A percentile compares a stretch with the other conserved stretches of the same genome.
phyloP scores from a whole-genome alignment of 176 grass and related monocot species.

The Tillandsia leiboldiana region DNA sequence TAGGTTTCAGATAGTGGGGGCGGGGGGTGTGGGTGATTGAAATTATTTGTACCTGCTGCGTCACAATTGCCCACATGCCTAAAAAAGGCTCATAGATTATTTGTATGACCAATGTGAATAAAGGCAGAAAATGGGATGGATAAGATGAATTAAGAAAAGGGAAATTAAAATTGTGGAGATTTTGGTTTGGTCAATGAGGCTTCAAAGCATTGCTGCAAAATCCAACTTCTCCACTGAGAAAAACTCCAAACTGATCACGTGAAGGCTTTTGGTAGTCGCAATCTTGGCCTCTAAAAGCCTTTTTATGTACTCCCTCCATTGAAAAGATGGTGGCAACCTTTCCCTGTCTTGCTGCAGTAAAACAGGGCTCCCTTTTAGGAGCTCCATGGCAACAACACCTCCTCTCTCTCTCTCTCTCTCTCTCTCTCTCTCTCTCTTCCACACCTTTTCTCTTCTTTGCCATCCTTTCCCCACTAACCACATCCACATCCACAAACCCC shows the following conservation, averaged over 20 bases:
- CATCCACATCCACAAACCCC: neutral
- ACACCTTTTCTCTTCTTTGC: neutral
- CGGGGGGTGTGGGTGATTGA: too few relatives aligned
- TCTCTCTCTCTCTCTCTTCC: neutral
- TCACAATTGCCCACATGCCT: too few relatives aligned
- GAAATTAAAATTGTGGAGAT: neutral
- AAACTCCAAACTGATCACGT: constrained; percentile 31
- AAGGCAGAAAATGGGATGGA: neutral
- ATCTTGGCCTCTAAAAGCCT: constrained; percentile 21
- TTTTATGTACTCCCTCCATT: constrained; percentile 17
- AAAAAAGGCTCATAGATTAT: too few relatives aligned
- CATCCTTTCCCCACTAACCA: neutral
- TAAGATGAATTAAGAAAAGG: neutral
- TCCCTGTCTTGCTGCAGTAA: constrained; percentile 23
- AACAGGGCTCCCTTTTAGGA: constrained; percentile 10
- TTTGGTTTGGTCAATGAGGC: constrained; percentile 13
- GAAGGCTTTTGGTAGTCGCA: constrained; percentile 21
- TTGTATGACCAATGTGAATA: neutral
- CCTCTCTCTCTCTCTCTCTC: neutral
- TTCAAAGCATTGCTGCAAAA: constrained; percentile 24
- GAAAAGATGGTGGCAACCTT: constrained; percentile 24
- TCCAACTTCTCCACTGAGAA: constrained; percentile 31
- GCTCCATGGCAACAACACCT: neutral
- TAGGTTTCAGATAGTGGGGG: too few relatives aligned
- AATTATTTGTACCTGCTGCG: too few relatives aligned